phyloP scores from a whole-genome alignment of 2,329 filamentous ascomycete species.

The Pestalotiopsis sp. region DNA sequence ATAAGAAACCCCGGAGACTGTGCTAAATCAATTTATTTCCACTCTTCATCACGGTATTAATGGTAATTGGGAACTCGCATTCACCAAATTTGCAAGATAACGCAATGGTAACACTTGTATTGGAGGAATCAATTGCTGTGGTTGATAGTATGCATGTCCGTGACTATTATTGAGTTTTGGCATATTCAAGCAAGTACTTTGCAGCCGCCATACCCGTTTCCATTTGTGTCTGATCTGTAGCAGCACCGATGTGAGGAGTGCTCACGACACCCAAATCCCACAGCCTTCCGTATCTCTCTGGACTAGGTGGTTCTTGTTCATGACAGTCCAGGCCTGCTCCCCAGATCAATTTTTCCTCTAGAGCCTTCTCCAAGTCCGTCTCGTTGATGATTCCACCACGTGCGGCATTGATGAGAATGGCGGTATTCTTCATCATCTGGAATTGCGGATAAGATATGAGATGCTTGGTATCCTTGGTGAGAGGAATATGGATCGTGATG shows the following conservation, averaged over 20 bases:
- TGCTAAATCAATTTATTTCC: too few species aligned
- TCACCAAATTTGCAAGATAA: too few species aligned
- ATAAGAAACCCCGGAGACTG: too few species aligned
- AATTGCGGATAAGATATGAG: constrained; percentile 36
- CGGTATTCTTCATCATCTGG: constrained; percentile 38
- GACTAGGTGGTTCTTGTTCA: constrained; percentile 40
- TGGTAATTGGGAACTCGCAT: too few species aligned
- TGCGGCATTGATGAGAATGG: constrained; percentile 43
- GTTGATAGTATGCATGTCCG: background rate
- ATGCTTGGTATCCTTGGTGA: constrained; percentile 34
- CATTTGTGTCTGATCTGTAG: constrained; percentile 38
- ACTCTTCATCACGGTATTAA: too few species aligned
- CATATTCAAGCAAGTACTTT: constrained; percentile 24
- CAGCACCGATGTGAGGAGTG: constrained; percentile 49
- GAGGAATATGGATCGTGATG: constrained; percentile 40
- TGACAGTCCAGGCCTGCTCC: constrained; percentile 44
- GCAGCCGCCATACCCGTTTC: constrained; percentile 32
- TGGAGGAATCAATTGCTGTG: background rate
- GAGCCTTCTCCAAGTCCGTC: constrained; percentile 31
- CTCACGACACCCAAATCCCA: constrained; percentile 41
- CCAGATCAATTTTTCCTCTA: constrained; percentile 38
- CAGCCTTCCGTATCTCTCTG: constrained; percentile 34
- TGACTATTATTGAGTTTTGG: background rate
- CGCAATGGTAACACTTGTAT: too few species aligned
- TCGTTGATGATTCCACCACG: constrained; percentile 44